Base-by-base conservation (phyloP, 2,329 filamentous ascomycete genomes). In the Blumeriella jaapii region DNA sequence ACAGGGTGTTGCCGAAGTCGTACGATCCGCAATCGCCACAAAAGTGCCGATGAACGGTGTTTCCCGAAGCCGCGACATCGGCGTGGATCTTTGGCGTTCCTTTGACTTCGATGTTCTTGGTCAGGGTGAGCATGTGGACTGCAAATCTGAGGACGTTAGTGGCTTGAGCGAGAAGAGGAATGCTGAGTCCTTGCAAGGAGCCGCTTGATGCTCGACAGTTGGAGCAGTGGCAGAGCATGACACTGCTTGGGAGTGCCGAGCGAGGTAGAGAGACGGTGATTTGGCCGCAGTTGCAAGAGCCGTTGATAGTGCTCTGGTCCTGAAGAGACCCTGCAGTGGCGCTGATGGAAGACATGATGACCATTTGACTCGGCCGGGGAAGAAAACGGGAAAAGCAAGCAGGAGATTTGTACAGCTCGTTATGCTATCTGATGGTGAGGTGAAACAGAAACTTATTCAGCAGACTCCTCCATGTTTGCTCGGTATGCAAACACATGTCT, bases 11-110 rank as follows among this genome's bases (percentile, higher is more conserved):
- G n/a, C 2, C 3, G 14, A 10, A 9, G 16, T 18, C 23, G 22
- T 39, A 41, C 41, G 34, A 35, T 33, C 41, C 41, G 22, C 41
- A 43, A 19, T 40, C 34, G 2, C 38, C 38, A 31, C 41, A 43
- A 16, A 43, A 43, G 16, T 41, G 27, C 5, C 38, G 12, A 15
- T 38, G 23, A 9, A 32, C 20, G 10, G 24, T 41, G 14, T 39
- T 41, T 11, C 41, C 41, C 7, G 32, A 41, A 9, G 10, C 12
- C 4, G 38, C 29, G 13, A 24, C 29, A 14, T 41, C 38, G 14
- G 15, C 24, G 17, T 39, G 35, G 13, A 38, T 36, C 23, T 39
- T 41, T 11, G 41, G 29, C 9, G n/a, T 23, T 10, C 41, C 41
- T 20, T 30, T 31, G 12, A 44, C 23, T 16, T 29, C 16, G n/a